Evolutionary conservation across 805 yeast genomes (phyloP), one percentile per base, ranked within the genome.

Genomic region (Kodamaea hsintzibuensis): DNA sequence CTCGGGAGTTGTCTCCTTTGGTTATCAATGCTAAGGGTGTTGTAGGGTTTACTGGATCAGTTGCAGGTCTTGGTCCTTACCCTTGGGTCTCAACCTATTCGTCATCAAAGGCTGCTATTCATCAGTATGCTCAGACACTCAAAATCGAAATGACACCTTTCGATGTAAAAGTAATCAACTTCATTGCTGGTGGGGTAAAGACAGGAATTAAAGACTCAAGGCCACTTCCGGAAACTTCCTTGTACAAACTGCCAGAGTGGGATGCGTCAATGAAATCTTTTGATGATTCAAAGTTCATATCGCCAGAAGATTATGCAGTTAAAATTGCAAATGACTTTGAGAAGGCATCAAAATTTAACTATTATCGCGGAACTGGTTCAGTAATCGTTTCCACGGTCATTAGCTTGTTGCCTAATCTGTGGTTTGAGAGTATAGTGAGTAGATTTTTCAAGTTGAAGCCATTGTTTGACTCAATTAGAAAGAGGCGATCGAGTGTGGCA

Each of bases 21-120:
- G 56, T 87, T 9, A 85, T 88, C 57, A 80, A 80, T 39, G 84
- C 88, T 1, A 76, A 84, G 60, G 95, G 93, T 2, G 80, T 83
- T 0, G 79, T 89, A 54, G 83, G 85, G 0, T 87, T 86, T 68
- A 88, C 95, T 0, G 95, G 95, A 1, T 86, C 92, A 2, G 66
- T 86, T 2, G 80, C 87, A 12, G 95, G 90, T 0, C 52, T 82
- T n/a, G 69, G 79, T 10, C 84, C 89, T 2, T 84, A 88, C 71
- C 96, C 96, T 22, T 88, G 84, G 66, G 82, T 86, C 0, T 76
- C 86, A 12, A 73, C 84, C 30, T 89, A 89, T 64, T 79, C 85
- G 27, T 78, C 92, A 1, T 66, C 87, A 1, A 89, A 89, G 62
- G 90, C 92, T 6, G 92, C 93, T 0, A 82, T 89, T 54, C 91